Evolutionary conservation across 1,284 basidiomycete species (phyloP).

Genomic region (Ustilago esculenta): DNA sequence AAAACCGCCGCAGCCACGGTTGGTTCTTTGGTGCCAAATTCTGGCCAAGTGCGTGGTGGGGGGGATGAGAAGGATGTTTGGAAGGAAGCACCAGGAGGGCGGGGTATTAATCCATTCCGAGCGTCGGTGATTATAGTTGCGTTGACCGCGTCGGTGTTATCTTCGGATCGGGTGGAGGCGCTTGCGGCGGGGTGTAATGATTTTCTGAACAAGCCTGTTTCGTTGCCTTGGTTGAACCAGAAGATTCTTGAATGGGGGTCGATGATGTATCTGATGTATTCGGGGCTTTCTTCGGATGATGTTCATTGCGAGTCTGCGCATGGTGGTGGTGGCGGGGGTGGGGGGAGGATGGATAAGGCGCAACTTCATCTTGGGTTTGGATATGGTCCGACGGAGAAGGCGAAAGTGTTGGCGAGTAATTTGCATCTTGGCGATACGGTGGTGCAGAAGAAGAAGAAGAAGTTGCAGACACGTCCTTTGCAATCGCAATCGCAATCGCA

Average conservation of each 20-base stretch:
- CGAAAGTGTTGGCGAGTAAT: conserved; percentile 48
- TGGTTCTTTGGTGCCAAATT: no score
- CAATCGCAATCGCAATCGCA: no score
- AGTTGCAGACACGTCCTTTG: no score
- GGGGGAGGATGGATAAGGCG: conserved; percentile 11
- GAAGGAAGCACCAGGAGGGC: not conserved
- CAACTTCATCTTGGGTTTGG: conserved; percentile 47
- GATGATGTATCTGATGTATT: conserved; percentile 67
- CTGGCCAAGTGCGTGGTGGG: conserved; percentile 4
- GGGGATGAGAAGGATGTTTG: conserved; percentile 2
- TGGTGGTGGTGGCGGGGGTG: not conserved
- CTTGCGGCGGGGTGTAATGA: conserved; percentile 98
- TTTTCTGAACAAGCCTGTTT: conserved; percentile 97
- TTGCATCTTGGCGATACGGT: conserved; percentile 39
- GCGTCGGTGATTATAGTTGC: conserved; percentile 98
- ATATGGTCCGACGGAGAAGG: conserved; percentile 43
- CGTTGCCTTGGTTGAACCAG: conserved; percentile 91
- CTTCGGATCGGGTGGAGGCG: conserved; percentile 91
- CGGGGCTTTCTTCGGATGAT: conserved; percentile 41
- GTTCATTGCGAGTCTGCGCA: not conserved
- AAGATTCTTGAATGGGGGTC: conserved; percentile 97
- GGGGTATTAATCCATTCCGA: conserved; percentile 73
- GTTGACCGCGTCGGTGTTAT: conserved; percentile 89
- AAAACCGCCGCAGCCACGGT: not conserved
- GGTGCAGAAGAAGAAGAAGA: conserved; percentile 41